These are phyloP conservation scores for Lolium perenne DNA, from an alignment of 176 grass and related monocot species.

Conservation along the genomic window DNA sequence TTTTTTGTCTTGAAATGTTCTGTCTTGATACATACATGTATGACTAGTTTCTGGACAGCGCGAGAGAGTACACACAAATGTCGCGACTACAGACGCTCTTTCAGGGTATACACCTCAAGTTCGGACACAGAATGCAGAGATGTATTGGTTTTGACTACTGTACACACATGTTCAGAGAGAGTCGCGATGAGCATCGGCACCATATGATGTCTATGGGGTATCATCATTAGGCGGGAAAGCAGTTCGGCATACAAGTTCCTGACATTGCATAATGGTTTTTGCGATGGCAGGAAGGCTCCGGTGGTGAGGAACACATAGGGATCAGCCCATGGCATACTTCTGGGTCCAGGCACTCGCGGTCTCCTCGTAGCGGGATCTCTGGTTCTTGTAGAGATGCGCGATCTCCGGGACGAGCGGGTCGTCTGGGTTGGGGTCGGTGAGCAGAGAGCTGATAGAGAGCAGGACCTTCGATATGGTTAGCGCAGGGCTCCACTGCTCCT, in stretches of 20 bases:
- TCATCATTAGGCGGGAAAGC: background rate
- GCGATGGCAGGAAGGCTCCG: background rate
- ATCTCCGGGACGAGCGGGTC: slow-evolving; percentile 83
- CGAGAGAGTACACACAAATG: background rate
- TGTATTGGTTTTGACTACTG: slow-evolving; percentile 1
- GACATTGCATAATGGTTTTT: background rate
- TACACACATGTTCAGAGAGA: slow-evolving; percentile 44
- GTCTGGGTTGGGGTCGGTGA: slow-evolving; percentile 72
- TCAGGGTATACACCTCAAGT: slow-evolving; percentile 23
- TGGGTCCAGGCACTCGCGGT: slow-evolving; percentile 59
- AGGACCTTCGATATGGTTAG: slow-evolving; percentile 85
- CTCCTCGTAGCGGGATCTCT: slow-evolving; percentile 49
- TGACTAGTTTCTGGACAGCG: slow-evolving; percentile 10
- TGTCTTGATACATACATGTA: background rate
- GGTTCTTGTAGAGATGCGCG: slow-evolving; percentile 70
- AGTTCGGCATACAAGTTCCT: slow-evolving; percentile 11
- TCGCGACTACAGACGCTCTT: background rate
- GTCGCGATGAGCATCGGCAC: background rate
- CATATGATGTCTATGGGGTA: background rate
- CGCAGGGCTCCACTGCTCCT: slow-evolving; percentile 89
- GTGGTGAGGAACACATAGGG: background rate
- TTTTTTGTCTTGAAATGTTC: background rate
- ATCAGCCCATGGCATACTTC: slow-evolving; percentile 59
- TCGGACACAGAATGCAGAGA: slow-evolving; percentile 17
- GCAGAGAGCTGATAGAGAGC: slow-evolving; percentile 78